Evolutionary conservation across 1,139 yeast species (phyloP).

Genomic region (Lodderomyces oxycetoniae): DNA sequence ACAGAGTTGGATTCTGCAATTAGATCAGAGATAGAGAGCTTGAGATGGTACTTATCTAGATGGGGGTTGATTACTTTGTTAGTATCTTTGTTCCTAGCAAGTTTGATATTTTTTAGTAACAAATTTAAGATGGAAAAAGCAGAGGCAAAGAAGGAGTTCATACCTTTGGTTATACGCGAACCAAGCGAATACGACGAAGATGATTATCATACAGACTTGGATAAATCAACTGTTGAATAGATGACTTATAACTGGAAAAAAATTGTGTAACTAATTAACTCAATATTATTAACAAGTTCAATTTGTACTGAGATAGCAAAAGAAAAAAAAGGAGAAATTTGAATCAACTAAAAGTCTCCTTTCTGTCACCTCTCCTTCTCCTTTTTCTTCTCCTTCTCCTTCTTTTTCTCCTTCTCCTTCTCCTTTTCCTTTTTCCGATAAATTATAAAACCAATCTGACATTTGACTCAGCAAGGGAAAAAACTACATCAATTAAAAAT

Average conservation of each 20-base stretch:
- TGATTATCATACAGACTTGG: slow-evolving; percentile 44
- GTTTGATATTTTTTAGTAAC: slow-evolving; percentile 39
- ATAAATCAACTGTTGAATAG: slow-evolving; percentile 15
- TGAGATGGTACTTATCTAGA: slow-evolving; percentile 91
- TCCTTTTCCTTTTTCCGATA: not conserved
- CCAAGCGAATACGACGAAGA: slow-evolving; percentile 41
- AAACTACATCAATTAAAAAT: slow-evolving; percentile 1
- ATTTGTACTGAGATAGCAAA: not conserved
- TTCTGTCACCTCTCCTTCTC: not conserved
- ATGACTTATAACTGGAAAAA: too few species aligned
- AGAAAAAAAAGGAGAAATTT: slow-evolving; percentile 2
- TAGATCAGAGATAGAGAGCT: slow-evolving; percentile 79
- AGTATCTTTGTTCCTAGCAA: slow-evolving; percentile 37
- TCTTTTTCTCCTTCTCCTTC: not conserved
- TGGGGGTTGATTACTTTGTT: slow-evolving; percentile 71
- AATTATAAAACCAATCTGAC: not conserved
- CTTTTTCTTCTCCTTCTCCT: not conserved
- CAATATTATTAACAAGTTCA: not conserved
- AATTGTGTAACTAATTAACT: not conserved
- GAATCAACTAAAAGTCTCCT: not conserved
- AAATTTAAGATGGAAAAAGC: slow-evolving; percentile 24
- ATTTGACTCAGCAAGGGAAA: not conserved
- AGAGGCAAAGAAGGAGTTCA: slow-evolving; percentile 32
- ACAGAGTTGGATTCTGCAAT: slow-evolving; percentile 79
- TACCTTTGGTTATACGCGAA: slow-evolving; percentile 43